These are phyloP conservation scores for Venturia effusa DNA, from an alignment of 2,329 filamentous ascomycete species.

Conservation along the genomic window DNA sequence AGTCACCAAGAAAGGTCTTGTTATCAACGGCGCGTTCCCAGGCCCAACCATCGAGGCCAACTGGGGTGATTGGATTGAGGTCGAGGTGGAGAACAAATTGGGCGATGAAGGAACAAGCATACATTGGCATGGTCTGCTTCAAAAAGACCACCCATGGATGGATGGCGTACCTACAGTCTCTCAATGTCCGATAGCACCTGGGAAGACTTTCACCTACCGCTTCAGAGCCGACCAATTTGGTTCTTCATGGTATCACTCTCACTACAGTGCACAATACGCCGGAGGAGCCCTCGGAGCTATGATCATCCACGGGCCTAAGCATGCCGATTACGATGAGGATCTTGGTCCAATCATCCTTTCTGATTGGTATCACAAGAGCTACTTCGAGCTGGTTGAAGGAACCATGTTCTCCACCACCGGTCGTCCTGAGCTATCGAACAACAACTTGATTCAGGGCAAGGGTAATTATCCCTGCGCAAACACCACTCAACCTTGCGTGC, in stretches of 20 bases:
- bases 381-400: constrained; percentile 14
- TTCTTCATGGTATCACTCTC: constrained; percentile 14
- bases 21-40: constrained; percentile 27
- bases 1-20: constrained; percentile 17
- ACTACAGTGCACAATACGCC: constrained; percentile 21
- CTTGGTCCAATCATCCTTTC: constrained; percentile 19
- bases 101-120: constrained; percentile 22
- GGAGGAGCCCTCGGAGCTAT: constrained; percentile 20
- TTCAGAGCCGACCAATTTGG: constrained; percentile 19
- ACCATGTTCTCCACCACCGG: constrained; percentile 12
- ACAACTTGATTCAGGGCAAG: constrained; percentile 20
- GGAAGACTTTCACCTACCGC: constrained; percentile 18
- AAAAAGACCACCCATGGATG: constrained; percentile 23
- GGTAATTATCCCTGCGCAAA: constrained; percentile 19
- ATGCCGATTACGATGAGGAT: constrained; percentile 29
- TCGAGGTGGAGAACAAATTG: constrained; percentile 18
- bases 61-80: constrained; percentile 23
- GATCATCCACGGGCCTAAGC: constrained; percentile 19
- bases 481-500: constrained; percentile 17
- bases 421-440: constrained; percentile 16
- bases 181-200: constrained; percentile 26
- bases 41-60: constrained; percentile 27
- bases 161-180: constrained; percentile 25
- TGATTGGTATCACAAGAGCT: constrained; percentile 16
- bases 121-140: constrained; percentile 25